Percentiles rank a stretch among this genome's conserved stretches.
Evolutionary conservation across 306 rosid species (phyloP).

Genomic region (Canavalia ensiformis): DNA sequence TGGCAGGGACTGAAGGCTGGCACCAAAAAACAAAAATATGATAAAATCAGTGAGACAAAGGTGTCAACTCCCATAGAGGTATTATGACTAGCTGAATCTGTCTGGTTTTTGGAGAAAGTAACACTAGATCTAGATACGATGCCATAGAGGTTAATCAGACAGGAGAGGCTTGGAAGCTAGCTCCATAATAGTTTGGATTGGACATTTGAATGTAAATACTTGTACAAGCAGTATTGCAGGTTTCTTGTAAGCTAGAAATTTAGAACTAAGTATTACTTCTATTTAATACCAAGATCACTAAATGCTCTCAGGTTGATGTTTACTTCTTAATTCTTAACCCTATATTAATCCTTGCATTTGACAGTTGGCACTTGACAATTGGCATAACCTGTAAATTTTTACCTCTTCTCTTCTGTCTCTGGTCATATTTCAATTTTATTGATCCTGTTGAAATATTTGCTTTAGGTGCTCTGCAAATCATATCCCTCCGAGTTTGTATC

Average conservation of each 20-base stretch:
- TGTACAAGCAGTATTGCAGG: not conserved
- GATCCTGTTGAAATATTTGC: conserved; percentile 46
- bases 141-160: conserved; percentile 22
- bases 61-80: conserved; percentile 95
- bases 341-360: conserved; percentile 30
- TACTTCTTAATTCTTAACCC: conserved; percentile 8
- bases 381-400: conserved; percentile 30
- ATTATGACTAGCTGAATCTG: conserved; percentile 43
- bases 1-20: conserved; percentile 99
- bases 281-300: conserved; percentile 13
- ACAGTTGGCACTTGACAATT: conserved; percentile 24
- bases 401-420: conserved; percentile 21
- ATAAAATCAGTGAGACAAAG: conserved; percentile 96
- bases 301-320: conserved; percentile 34
- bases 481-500: conserved; percentile 95
- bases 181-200: not conserved
- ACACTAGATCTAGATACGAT: conserved; percentile 30
- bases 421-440: conserved; percentile 35
- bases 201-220: conserved; percentile 11
- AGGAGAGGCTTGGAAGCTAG: conserved; percentile 20
- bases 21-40: conserved; percentile 96
- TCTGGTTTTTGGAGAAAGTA: conserved; percentile 25
- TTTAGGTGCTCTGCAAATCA: conserved; percentile 93
- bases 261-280: conserved; percentile 12
- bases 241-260: conserved; percentile 24